Base-by-base conservation (phyloP, 257 asterid species). In the Coffea eugenioides region DNA sequence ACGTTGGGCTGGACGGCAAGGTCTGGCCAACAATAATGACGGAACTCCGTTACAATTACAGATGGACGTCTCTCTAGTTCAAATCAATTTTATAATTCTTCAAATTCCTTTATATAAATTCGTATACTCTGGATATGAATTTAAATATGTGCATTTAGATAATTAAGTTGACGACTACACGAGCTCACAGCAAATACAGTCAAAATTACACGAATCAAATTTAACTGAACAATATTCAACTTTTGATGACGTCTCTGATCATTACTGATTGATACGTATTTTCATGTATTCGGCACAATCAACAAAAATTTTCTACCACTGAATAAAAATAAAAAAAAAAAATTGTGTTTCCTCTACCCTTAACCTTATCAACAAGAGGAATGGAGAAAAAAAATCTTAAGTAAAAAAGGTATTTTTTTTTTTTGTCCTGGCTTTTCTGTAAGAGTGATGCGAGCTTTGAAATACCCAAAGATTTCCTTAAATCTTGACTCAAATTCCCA, bases 1-100 rank as follows among this genome's bases (percentile, higher is more conserved):
- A 88, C 92, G 91, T 89, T 89, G 89, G 88, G 82, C 83, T 73
- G 82, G 89, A 87, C 92, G 92, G 95, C 95, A 88, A 89, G 90
- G 88, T 84, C 87, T 84, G 78, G 59, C 71, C 80, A 76, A 71
- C 15, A 46, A 45, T 79, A 46, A 45, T 79, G 54, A 84, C 85
- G 36, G 72, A 59, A 51, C 49, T 76, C 69, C 59, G 46, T 71
- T 70, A 21, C 8, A 43, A 43, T 41, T 18, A 0, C 15, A 20
- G 43, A 49, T 49, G 1, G 15, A 39, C 4, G 3, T 39, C 43
- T 39, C 43, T 39, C 43, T 39, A 0, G 4, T 39, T 39, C 43
- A 4, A 39, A 39, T 39, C 43, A 39, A 5, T 39, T 39, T 4
- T 39, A 39, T 39, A 39, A 39, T 39, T 39, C 43, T 39, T 39